These are phyloP conservation scores for Crithidia bombi DNA, from an alignment of 208 protist species.

Conservation along the genomic window DNA sequence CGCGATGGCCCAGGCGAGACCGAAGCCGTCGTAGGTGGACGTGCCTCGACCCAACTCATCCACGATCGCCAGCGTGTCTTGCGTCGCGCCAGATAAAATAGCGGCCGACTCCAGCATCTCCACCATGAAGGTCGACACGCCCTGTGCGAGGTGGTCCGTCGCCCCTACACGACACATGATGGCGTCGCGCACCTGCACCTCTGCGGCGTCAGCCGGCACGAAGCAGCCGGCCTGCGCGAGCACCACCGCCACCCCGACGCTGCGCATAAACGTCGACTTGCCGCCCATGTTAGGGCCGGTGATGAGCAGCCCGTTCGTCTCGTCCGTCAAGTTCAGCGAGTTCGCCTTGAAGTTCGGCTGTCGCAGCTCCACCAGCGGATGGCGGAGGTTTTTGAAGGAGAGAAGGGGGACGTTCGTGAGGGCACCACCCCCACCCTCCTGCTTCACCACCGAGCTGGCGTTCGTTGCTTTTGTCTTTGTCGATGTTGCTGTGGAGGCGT, in stretches of 20 bases:
- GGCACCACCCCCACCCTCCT: not conserved
- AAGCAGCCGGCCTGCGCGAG: slow-evolving; percentile 99
- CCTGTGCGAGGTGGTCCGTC: slow-evolving; percentile 94
- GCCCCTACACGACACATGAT: slow-evolving; percentile 99
- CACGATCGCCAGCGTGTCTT: slow-evolving; percentile 97
- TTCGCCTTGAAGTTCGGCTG: slow-evolving; percentile 82
- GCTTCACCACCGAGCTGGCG: slow-evolving; percentile 18
- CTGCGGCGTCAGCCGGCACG: slow-evolving; percentile 95
- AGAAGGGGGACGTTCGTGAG: slow-evolving; percentile 32
- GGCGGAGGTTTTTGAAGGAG: slow-evolving; percentile 77
- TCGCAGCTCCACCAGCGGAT: slow-evolving; percentile 90
- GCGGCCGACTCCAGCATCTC: slow-evolving; percentile 99
- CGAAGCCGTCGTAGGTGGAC: slow-evolving; percentile 99
- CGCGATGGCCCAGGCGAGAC: slow-evolving; percentile 99
- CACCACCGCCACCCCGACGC: slow-evolving; percentile 95
- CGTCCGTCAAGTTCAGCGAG: slow-evolving; percentile 77
- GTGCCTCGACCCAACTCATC: slow-evolving; percentile 99
- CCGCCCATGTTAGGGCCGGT: slow-evolving; percentile 98
- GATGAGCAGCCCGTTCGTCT: slow-evolving; percentile 82
- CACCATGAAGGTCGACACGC: slow-evolving; percentile 99
- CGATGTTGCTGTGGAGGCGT: not conserved
- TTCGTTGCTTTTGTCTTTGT: not conserved
- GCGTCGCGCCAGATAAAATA: slow-evolving; percentile 95
- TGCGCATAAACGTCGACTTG: slow-evolving; percentile 99
- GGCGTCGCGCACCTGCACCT: slow-evolving; percentile 87